Evolutionary conservation across 768 basidiomycete species (phyloP).

Genomic region (Mycena pura): DNA sequence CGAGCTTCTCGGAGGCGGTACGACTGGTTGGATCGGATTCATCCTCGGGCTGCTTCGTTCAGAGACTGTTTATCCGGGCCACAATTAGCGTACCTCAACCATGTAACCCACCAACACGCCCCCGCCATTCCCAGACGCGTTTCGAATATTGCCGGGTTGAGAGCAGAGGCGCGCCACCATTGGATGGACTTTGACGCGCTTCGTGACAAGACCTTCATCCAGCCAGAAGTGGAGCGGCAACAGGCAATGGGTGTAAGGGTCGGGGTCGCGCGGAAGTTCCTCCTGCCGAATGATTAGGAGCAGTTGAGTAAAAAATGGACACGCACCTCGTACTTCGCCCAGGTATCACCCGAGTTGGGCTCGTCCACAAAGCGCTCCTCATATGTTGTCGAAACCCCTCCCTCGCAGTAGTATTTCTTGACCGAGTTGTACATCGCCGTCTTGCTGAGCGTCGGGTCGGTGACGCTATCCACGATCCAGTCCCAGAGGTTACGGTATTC

Average conservation of each 20-base stretch:
- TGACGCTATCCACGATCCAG: conserved; percentile 32
- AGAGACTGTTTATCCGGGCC: background rate
- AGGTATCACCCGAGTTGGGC: conserved; percentile 36
- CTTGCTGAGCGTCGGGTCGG: conserved; percentile 28
- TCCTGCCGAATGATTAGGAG: conserved; percentile 18
- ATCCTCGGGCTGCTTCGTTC: conserved; percentile 32
- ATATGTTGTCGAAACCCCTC: background rate
- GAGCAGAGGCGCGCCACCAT: conserved; percentile 34
- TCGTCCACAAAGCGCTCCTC: conserved; percentile 34
- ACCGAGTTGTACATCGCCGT: conserved; percentile 30
- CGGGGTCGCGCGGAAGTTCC: conserved; percentile 24
- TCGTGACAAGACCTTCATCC: conserved; percentile 37
- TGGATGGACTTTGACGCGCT: conserved; percentile 34
- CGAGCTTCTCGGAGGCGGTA: conserved; percentile 24
- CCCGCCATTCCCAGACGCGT: conserved; percentile 42
- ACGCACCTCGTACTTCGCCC: conserved; percentile 36
- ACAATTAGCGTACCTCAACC: conserved; percentile 28
- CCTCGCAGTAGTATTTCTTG: conserved; percentile 31
- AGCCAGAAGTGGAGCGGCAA: conserved; percentile 40
- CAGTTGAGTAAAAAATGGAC: background rate
- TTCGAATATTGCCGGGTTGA: conserved; percentile 35
- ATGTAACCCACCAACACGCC: conserved; percentile 38
- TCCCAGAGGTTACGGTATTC: conserved; percentile 40
- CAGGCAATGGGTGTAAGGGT: conserved; percentile 26
- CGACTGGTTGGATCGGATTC: conserved; percentile 32